Conservation (phyloP, 257 asterid species). For the Ballota nigra region DNA sequence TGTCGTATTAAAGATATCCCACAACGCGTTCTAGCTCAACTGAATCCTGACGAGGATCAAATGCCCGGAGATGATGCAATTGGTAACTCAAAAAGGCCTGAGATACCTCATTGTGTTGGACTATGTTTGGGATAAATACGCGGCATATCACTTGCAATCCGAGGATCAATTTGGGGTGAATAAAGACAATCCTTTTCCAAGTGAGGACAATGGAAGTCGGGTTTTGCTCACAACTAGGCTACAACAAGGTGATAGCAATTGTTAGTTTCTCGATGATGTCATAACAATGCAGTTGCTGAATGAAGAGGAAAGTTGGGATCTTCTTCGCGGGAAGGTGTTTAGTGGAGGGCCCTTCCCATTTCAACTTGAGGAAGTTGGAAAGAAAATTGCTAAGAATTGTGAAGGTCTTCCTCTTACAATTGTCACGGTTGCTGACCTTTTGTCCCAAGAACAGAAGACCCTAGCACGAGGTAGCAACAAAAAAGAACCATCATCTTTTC, state of each 20-base stretch:
- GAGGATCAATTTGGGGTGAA: too few species aligned
- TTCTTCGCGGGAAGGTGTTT: background rate
- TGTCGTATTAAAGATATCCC: background rate
- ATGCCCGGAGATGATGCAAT: background rate
- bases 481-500: background rate
- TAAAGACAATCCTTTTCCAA: background rate
- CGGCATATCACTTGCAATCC: background rate
- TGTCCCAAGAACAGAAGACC: background rate
- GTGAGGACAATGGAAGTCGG: background rate
- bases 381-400: background rate
- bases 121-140: background rate
- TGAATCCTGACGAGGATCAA: background rate
- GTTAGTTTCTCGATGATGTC: background rate
- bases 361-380: background rate
- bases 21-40: background rate
- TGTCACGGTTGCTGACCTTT: background rate
- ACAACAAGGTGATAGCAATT: background rate
- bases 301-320: too few species aligned
- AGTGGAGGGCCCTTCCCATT: background rate
- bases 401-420: background rate
- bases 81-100: background rate
- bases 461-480: background rate
- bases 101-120: background rate
- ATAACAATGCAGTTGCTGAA: background rate
- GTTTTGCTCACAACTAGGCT: background rate